phyloP scores from a whole-genome alignment of 768 basidiomycete genomes.

The Tulasnella sp. region DNA sequence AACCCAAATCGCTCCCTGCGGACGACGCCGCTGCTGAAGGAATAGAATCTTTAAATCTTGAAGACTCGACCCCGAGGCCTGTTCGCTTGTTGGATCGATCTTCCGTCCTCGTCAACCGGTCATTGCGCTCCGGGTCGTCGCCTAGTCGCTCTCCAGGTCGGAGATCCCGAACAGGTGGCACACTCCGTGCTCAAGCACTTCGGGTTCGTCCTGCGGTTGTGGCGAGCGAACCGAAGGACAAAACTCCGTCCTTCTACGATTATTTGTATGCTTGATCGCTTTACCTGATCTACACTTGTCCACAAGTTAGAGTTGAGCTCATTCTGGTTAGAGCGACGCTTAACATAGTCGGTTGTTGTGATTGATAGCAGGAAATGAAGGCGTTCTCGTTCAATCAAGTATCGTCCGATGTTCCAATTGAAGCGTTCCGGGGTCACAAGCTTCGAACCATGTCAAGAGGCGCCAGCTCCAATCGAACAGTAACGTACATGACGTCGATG shows the following conservation, averaged over 20 bases:
- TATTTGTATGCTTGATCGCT: slow-evolving; percentile 12
- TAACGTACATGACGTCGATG: background rate
- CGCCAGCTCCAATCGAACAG: background rate
- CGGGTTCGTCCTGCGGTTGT: slow-evolving; percentile 2
- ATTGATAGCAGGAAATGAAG: too few relatives aligned
- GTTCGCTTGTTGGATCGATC: background rate
- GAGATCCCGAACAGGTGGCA: background rate
- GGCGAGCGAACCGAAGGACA: background rate
- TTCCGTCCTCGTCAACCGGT: background rate
- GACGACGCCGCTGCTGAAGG: background rate
- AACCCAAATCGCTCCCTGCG: background rate
- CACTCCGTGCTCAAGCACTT: background rate
- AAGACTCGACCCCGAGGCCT: slow-evolving; percentile 21
- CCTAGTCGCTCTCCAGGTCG: slow-evolving; percentile 25
- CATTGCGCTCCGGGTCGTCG: slow-evolving; percentile 28
- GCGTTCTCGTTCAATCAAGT: too few relatives aligned
- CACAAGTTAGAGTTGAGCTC: background rate
- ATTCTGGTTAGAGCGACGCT: background rate
- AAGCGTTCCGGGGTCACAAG: background rate
- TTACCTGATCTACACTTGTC: background rate
- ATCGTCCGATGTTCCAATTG: background rate
- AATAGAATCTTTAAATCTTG: slow-evolving; percentile 22
- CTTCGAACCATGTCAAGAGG: background rate
- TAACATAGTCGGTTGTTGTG: background rate
- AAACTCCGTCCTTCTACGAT: slow-evolving; percentile 11